phyloP scores from a whole-genome alignment of 768 basidiomycete species.

The Xanthoconium stramineum region DNA sequence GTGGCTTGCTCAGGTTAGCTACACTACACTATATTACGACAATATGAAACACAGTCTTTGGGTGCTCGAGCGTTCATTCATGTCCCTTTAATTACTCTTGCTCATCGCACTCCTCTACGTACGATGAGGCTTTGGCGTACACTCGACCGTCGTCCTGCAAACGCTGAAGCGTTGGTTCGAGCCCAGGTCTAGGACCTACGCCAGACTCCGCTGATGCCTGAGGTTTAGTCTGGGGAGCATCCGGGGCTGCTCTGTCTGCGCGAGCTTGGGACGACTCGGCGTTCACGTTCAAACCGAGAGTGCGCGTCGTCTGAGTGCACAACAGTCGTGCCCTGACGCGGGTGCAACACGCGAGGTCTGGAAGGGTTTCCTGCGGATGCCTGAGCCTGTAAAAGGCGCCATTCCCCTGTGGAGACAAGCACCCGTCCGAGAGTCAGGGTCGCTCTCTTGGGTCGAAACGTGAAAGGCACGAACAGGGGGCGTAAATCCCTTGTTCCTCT shows the following conservation, averaged over 20 bases:
- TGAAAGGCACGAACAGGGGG: slow-evolving; percentile 16
- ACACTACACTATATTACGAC: background rate
- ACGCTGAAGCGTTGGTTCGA: background rate
- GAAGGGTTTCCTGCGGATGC: slow-evolving; percentile 11
- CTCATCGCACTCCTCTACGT: background rate
- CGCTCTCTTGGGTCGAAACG: background rate
- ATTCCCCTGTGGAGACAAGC: slow-evolving; percentile 17
- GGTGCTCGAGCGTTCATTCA: background rate
- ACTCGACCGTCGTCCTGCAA: background rate
- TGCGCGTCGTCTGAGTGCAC: background rate
- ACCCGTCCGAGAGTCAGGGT: background rate
- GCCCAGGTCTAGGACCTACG: background rate
- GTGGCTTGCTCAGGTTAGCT: background rate
- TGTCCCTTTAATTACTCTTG: background rate
- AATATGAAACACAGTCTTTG: background rate
- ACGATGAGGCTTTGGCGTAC: background rate
- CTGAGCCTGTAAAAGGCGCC: slow-evolving; percentile 26
- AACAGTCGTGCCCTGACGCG: background rate
- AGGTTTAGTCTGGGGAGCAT: background rate
- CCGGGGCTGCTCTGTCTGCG: background rate
- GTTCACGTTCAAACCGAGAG: background rate
- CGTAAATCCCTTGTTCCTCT: slow-evolving; percentile 15
- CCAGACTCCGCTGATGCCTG: background rate
- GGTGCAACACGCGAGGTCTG: slow-evolving; percentile 12
- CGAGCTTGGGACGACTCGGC: background rate